Conservation (phyloP, 2,329 filamentous ascomycete genomes). For the Aspergillus floridensis region DNA sequence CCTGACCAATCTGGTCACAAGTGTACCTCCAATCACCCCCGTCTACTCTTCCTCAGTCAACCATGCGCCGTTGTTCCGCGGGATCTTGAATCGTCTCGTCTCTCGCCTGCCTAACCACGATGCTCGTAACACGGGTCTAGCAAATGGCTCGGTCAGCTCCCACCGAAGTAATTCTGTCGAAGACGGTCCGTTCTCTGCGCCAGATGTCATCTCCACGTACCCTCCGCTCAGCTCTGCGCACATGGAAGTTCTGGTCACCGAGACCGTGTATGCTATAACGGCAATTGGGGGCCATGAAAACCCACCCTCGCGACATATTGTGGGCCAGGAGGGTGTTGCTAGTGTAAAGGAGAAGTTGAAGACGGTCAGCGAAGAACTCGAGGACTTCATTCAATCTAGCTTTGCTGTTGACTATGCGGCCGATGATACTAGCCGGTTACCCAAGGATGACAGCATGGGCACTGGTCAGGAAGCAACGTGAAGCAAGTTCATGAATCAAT, state of each 20-base stretch:
- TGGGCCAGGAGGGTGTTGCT: conserved; percentile 80
- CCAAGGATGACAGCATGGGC: conserved; percentile 20
- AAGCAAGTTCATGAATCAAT: neutral
- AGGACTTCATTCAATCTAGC: conserved; percentile 92
- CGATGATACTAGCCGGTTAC: conserved; percentile 26
- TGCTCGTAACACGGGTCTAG: conserved; percentile 3
- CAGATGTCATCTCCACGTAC: conserved; percentile 64
- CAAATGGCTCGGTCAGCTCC: conserved; percentile 16
- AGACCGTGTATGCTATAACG: conserved; percentile 86
- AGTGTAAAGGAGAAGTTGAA: conserved; percentile 95
- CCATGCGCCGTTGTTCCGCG: conserved; percentile 75
- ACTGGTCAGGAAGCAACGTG: conserved; percentile 16
- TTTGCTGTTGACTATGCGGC: conserved; percentile 66
- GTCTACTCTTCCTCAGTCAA: conserved; percentile 68
- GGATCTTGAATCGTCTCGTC: conserved; percentile 76
- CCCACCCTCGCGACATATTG: conserved; percentile 88
- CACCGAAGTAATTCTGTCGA: conserved; percentile 26
- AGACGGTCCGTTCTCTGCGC: conserved; percentile 37
- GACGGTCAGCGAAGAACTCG: conserved; percentile 91
- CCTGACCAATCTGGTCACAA: conserved; percentile 81
- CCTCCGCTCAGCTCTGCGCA: conserved; percentile 67
- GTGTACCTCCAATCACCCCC: conserved; percentile 70
- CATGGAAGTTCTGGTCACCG: conserved; percentile 72
- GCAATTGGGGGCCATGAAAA: conserved; percentile 96
- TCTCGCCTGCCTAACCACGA: conserved; percentile 65